Base-by-base conservation (phyloP, 169 alveolate genomes). In the Eimeria necatrix region DNA sequence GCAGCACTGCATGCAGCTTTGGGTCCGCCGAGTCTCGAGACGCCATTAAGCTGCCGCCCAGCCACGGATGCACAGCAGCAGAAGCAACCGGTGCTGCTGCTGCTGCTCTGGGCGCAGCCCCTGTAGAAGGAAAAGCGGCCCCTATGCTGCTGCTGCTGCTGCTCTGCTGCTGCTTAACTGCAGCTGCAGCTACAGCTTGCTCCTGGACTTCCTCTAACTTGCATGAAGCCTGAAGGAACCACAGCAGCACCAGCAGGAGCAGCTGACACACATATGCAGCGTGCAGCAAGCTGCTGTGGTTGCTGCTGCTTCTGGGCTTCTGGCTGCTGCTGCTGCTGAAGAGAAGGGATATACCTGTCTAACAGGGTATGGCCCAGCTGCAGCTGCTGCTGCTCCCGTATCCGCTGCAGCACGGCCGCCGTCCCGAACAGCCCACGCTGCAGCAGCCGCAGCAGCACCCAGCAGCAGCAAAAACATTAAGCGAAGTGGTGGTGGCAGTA, bases 51-150 rank as follows among this genome's bases (percentile, higher is more conserved):
- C 68, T 14, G 68, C 78, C 32, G 14, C 78, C 78, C 32, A 68
- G 78, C 78, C 78, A 68, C 46, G 78, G 78, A 68, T 12, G 24
- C 49, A 14, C 74, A 81, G 90, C 73, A 81, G 90, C 90, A 52
- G 90, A 70, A 46, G 86, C 86, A 4, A 5, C 73, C 52, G 90
- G 74, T 81, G 70, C 74, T 1, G 90, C 4, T 52, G 90, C 14
- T 68, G 78, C 78, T 68, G 78, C 78, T 68, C 41, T n/a, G 9
- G 46, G 12, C 0, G 78, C 78, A 14, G 78, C 78, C n/a, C 41
- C 32, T 18, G 46, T 56, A 5, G 87, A 32, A 4, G 87, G 87
- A 48, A 76, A 48, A 18, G 68, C 64, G 61, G 10, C 12, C 64
- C 87, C 61, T 7, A n/a, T 20, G 90, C 90, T 52, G 74, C 88